These are phyloP conservation scores for Ceratocystis harringtonii DNA, from an alignment of 2,329 filamentous ascomycete genomes.

Conservation along the genomic window DNA sequence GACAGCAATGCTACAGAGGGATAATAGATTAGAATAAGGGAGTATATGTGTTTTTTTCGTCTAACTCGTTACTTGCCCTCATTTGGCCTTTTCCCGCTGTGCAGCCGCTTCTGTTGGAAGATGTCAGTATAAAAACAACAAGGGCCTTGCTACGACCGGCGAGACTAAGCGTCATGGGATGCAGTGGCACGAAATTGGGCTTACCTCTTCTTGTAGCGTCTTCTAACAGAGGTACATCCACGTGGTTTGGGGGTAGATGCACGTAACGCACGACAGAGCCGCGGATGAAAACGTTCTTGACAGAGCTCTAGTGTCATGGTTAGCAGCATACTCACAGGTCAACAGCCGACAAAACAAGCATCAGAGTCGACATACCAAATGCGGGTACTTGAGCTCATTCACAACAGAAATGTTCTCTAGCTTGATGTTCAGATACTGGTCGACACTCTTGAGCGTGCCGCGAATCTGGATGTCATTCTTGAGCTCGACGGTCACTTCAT, in stretches of 20 bases:
- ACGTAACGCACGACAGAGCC: slow-evolving; percentile 89
- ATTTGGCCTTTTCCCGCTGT: slow-evolving; percentile 43
- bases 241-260: slow-evolving; percentile 64
- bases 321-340: neutral
- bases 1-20: slow-evolving; percentile 6
- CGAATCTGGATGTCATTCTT: slow-evolving; percentile 98
- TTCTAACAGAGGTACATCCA: slow-evolving; percentile 75
- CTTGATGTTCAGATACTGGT: slow-evolving; percentile 99
- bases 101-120: slow-evolving; percentile 38
- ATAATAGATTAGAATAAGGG: slow-evolving; percentile 6
- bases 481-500: slow-evolving; percentile 93
- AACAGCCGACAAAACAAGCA: neutral
- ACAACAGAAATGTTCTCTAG: slow-evolving; percentile 87
- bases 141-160: neutral
- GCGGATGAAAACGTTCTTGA: slow-evolving; percentile 92
- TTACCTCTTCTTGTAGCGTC: slow-evolving; percentile 79
- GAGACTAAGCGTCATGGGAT: too few species aligned
- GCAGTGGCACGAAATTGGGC: slow-evolving; percentile 17
- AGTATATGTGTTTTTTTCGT: neutral
- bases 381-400: slow-evolving; percentile 87
- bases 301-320: slow-evolving; percentile 39
- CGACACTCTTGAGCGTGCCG: slow-evolving; percentile 88
- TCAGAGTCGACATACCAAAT: slow-evolving; percentile 46
- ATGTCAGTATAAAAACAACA: neutral
- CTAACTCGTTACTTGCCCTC: slow-evolving; percentile 18